These are phyloP conservation scores for Eutrema salsugineum DNA, from an alignment of 441 rosid genomes.

Conservation along the genomic window DNA sequence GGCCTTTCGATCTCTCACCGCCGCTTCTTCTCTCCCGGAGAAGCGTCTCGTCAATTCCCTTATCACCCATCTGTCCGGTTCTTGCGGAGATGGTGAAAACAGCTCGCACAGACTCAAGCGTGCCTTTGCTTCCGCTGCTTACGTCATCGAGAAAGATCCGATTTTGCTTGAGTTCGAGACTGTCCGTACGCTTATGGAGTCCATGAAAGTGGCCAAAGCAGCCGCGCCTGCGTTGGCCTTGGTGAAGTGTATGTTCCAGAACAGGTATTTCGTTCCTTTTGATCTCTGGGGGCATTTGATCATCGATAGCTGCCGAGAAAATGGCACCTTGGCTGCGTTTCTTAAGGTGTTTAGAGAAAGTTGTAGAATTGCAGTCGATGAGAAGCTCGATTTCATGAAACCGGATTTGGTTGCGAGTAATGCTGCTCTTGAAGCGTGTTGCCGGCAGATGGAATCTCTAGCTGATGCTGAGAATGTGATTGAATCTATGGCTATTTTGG, in stretches of 20 bases:
- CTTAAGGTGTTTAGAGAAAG: constrained; percentile 63
- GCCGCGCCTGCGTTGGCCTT: constrained; percentile 87
- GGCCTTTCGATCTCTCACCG: constrained; percentile 67
- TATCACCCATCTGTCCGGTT: constrained; percentile 49
- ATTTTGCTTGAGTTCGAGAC: constrained; percentile 55
- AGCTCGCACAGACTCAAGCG: constrained; percentile 73
- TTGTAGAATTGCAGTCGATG: constrained; percentile 70
- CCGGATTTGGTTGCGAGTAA: constrained; percentile 77
- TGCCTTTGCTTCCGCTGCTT: constrained; percentile 86
- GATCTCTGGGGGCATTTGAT: constrained; percentile 67
- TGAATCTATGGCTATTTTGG: constrained; percentile 72
- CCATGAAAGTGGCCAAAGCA: constrained; percentile 58
- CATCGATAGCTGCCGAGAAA: constrained; percentile 51
- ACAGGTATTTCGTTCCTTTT: constrained; percentile 84
- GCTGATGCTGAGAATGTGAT: constrained; percentile 62
- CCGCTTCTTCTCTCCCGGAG: constrained; percentile 52
- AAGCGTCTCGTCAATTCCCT: constrained; percentile 70
- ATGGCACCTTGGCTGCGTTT: constrained; percentile 45
- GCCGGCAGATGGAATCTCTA: constrained; percentile 54
- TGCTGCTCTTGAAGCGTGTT: constrained; percentile 73
- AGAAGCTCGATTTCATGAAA: constrained; percentile 71
- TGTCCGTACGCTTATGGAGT: constrained; percentile 42
- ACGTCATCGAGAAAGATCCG: constrained; percentile 64
- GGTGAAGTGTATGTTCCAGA: constrained; percentile 66
- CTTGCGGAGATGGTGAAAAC: not conserved